Percentiles rank a stretch among this genome's conserved stretches.
Evolutionary conservation across 2,329 filamentous ascomycete genomes (phyloP).

Genomic region (Neurospora sp.): DNA sequence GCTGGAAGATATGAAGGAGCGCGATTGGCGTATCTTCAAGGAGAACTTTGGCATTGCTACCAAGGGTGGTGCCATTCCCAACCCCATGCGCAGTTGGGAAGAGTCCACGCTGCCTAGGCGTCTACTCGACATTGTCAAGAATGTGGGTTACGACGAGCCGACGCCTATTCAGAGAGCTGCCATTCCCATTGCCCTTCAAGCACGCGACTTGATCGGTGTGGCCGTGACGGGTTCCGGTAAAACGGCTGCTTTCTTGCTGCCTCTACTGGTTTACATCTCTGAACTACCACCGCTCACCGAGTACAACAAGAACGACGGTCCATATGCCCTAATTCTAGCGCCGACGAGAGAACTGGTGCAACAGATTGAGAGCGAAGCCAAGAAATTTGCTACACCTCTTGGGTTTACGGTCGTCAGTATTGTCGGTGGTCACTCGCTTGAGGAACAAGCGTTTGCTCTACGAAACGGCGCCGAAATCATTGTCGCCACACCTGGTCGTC

Average conservation of each 20-base stretch:
- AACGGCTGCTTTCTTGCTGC: conserved; percentile 88
- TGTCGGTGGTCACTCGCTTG: conserved; percentile 91
- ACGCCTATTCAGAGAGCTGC: conserved; percentile 87
- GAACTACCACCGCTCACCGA: conserved; percentile 80
- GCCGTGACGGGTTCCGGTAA: conserved; percentile 98
- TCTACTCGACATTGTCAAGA: conserved; percentile 70
- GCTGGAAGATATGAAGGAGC: conserved; percentile 86
- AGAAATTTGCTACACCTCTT: conserved; percentile 81
- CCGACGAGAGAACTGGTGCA: conserved; percentile 96
- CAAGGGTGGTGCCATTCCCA: conserved; percentile 84
- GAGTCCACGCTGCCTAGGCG: conserved; percentile 73
- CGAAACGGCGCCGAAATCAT: conserved; percentile 94
- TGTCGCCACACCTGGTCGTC: conserved; percentile 93
- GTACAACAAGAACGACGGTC: conserved; percentile 82
- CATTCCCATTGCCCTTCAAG: conserved; percentile 88
- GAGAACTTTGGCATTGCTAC: conserved; percentile 96
- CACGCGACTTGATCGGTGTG: conserved; percentile 93
- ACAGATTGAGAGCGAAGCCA: conserved; percentile 90
- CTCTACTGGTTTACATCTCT: conserved; percentile 87
- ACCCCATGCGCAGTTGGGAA: conserved; percentile 90
- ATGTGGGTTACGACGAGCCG: conserved; percentile 85
- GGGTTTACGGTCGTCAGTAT: conserved; percentile 95
- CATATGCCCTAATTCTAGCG: conserved; percentile 93
- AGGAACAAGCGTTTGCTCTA: conserved; percentile 85
- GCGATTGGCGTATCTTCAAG: conserved; percentile 99